Base-by-base conservation (phyloP, 2,329 filamentous ascomycete species). In the Cladosporium sp. region DNA sequence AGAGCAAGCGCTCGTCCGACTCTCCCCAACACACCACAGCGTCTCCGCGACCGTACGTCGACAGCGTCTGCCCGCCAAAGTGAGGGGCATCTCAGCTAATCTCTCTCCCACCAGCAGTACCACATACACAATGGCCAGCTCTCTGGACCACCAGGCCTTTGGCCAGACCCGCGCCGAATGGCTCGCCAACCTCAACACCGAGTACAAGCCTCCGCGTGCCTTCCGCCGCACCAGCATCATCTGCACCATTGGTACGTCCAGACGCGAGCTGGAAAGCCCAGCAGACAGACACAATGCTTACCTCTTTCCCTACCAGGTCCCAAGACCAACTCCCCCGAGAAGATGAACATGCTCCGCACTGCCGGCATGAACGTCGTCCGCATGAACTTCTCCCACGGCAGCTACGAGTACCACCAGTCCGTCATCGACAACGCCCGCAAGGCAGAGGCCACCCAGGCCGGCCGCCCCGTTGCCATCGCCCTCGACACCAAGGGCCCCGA, bases 301-400 rank as follows among this genome's bases (percentile, higher is more conserved):
- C 25, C 20, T 24, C 12, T 10, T 17, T 13, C 22, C 5, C 42
- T 39, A 8, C 13, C 52, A 70, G 83, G 94, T 62, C 94, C 94
- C 74, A 99, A 97, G 87, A 99, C 94, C 69, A 99, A 99, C 83
- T 96, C 91, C 36, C 88, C 92, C 58, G 90, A 97, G 81, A 92
- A 91, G 77, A 96, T 99, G 80, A 97, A 97, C 79, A 84, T 87
- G 75, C 89, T 99, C 70, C 90, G 93, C 68, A 66, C 64, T 79
- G 88, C 88, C 65, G 94, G 94, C 78, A 87, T 97, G 71, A 97
- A 97, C 79, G 91, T 99, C 67, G 94, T 97, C 68, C 93, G 94
- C 80, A 99, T 99, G 94, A 99, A 99, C 88, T 97, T 97, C 76
- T 96, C 89, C 65, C 90, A 96, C 78, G 90, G 90, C 70, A 88